Percentiles rank a stretch among this genome's conserved stretches.
Conservation (phyloP, 495 filamentous ascomycete genomes). For the Neurospora sp. region DNA sequence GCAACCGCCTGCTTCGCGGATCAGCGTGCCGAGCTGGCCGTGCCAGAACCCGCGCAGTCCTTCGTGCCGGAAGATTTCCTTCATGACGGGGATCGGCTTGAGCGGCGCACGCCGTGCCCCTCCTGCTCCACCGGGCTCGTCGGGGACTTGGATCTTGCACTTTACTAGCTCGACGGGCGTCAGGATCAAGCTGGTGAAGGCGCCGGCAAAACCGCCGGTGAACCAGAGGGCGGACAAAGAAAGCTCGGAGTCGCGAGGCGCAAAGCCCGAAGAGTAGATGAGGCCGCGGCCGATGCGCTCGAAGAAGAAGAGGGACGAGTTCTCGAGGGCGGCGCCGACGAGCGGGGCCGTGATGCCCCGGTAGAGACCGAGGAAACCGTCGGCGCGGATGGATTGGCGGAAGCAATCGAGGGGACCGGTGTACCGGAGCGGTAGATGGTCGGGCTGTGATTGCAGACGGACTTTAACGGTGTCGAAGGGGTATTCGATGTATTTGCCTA, state of each 20-base stretch:
- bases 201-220: slow-evolving; percentile 77
- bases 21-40: slow-evolving; percentile 84
- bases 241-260: slow-evolving; percentile 42
- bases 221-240: slow-evolving; percentile 62
- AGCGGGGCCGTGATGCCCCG: slow-evolving; percentile 89
- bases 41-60: slow-evolving; percentile 87
- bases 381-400: slow-evolving; percentile 63
- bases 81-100: slow-evolving; percentile 48
- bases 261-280: slow-evolving; percentile 47
- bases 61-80: slow-evolving; percentile 66
- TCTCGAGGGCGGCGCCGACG: slow-evolving; percentile 85
- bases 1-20: slow-evolving; percentile 86
- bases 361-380: slow-evolving; percentile 77
- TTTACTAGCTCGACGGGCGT: slow-evolving; percentile 97
- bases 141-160: slow-evolving; percentile 89
- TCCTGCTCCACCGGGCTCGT: slow-evolving; percentile 14
- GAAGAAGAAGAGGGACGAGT: slow-evolving; percentile 88
- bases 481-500: slow-evolving; percentile 93
- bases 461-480: slow-evolving; percentile 98
- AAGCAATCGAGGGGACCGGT: slow-evolving; percentile 89
- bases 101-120: slow-evolving; percentile 13
- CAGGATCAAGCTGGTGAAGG: slow-evolving; percentile 78
- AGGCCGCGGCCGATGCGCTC: slow-evolving; percentile 52
- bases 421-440: slow-evolving; percentile 72
- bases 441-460: slow-evolving; percentile 69